These are phyloP conservation scores for Maudiozyma barnettii DNA, from an alignment of 805 yeast species.

Conservation along the genomic window DNA sequence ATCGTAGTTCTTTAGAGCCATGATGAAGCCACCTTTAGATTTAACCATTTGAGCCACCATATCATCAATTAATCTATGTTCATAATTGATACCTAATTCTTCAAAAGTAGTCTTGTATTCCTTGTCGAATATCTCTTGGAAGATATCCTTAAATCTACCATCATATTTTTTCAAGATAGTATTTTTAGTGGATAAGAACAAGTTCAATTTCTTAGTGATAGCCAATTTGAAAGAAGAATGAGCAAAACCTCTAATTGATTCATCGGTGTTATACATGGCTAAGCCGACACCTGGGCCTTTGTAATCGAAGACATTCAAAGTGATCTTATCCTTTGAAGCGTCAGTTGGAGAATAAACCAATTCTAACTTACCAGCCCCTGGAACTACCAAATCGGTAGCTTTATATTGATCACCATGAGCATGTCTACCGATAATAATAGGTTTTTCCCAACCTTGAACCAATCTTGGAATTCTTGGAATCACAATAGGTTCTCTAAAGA, in stretches of 20 bases:
- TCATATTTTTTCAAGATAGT: slow-evolving; percentile 76
- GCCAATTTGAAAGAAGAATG: slow-evolving; percentile 75
- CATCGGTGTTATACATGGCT: slow-evolving; percentile 79
- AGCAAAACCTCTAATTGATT: slow-evolving; percentile 67
- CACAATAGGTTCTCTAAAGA: slow-evolving; percentile 75
- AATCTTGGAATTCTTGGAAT: slow-evolving; percentile 69
- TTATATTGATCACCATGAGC: slow-evolving; percentile 81
- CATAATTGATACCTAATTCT: slow-evolving; percentile 54
- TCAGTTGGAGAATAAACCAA: slow-evolving; percentile 56
- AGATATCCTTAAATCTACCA: slow-evolving; percentile 74
- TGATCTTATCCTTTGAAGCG: slow-evolving; percentile 34
- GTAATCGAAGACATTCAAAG: slow-evolving; percentile 46
- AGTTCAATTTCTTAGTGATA: slow-evolving; percentile 48
- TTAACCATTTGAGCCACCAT: slow-evolving; percentile 87
- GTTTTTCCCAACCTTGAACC: slow-evolving; percentile 73
- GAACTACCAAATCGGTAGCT: slow-evolving; percentile 63
- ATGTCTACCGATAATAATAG: slow-evolving; percentile 78
- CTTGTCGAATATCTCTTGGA: slow-evolving; percentile 54
- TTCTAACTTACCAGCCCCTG: slow-evolving; percentile 53
- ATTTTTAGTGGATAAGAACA: slow-evolving; percentile 67
- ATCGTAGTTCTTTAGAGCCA: slow-evolving; percentile 77
- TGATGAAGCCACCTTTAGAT: slow-evolving; percentile 71
- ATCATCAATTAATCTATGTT: slow-evolving; percentile 76
- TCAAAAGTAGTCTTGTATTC: slow-evolving; percentile 52
- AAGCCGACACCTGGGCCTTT: slow-evolving; percentile 57